Evolutionary conservation across 805 yeast species (phyloP).

Genomic region (Candida pseudofarinosa): DNA sequence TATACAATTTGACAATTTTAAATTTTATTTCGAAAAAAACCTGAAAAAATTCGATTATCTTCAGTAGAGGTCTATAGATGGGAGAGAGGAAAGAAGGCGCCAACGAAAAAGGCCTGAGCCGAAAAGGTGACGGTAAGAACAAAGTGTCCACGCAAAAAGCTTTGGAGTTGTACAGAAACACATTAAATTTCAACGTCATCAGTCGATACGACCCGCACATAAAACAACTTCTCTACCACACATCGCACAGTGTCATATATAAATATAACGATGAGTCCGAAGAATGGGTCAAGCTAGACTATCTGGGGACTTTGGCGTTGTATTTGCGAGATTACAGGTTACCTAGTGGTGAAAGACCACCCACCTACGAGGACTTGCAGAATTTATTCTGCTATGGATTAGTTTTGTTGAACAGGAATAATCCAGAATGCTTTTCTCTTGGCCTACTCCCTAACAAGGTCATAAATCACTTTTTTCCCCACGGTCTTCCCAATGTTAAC

Average conservation of each 20-base stretch:
- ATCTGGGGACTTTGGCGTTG: constrained; percentile 65
- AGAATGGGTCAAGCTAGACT: constrained; percentile 70
- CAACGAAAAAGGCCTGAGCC: neutral
- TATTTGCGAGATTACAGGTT: constrained; percentile 49
- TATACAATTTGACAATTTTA: neutral
- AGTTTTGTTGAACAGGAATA: constrained; percentile 61
- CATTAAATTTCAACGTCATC: constrained; percentile 71
- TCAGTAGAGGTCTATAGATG: neutral
- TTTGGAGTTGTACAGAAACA: constrained; percentile 59
- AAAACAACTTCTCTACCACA: constrained; percentile 60
- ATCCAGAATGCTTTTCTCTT: constrained; percentile 67
- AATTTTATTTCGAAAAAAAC: neutral
- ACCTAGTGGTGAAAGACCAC: constrained; percentile 13
- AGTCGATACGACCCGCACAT: constrained; percentile 72
- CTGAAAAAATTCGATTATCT: too few species aligned
- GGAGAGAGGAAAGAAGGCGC: neutral
- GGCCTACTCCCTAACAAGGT: constrained; percentile 60
- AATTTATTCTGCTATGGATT: constrained; percentile 61
- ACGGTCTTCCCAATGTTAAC: constrained; percentile 24
- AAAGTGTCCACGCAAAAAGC: constrained; percentile 43
- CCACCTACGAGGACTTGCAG: constrained; percentile 30
- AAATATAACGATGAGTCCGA: constrained; percentile 52
- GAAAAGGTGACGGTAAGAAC: constrained; percentile 16
- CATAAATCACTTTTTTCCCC: constrained; percentile 41
- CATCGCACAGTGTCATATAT: constrained; percentile 71